Base-by-base conservation (phyloP, 495 filamentous ascomycete species). In the Penicillium malachiteum region DNA sequence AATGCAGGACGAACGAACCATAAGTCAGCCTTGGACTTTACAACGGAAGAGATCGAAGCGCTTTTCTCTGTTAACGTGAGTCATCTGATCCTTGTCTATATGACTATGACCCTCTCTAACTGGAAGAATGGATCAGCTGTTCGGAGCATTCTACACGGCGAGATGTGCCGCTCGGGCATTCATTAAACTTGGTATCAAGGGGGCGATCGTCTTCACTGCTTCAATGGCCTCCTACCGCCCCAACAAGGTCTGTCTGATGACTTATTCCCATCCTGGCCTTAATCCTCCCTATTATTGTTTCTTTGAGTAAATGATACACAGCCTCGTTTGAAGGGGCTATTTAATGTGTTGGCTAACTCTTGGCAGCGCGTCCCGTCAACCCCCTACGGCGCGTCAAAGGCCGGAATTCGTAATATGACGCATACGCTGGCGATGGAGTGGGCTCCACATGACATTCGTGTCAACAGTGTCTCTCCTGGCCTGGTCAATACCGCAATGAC, bases 381-480 rank as follows among this genome's bases (percentile, higher is more conserved):
- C 16, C 69, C 69, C 30, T 69, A 69, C 38, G 64, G 64, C 26
- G 68, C 68, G 16, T 68, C 70, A 2, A 71, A 70, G 42, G 68
- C 66, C 13, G 68, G 59, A 5, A 50, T 71, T 30, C 68, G 64
- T 7, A 67, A 69, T 50, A 66, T 73, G 66, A 64, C 66, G 17
- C 74, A 77, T 43, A 77, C 75, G 1, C 62, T 77, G 3, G 74
- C 76, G 9, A 77, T 78, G 73, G 76, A 79, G 56, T 79, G 74
- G 76, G 73, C 72, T 14, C 63, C 71, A 30, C 64, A 79, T 52
- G 70, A 69, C 18, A 81, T 81, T 50, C 73, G 75, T 3, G 71
- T 78, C 10, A 75, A 76, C 61, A 69, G 63, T 34, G 60, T 74
- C 1, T 71, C 67, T 8, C 72, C 75, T 8, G 75, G 75, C 1